phyloP scores from a whole-genome alignment of 2,329 filamentous ascomycete species.

The Scytalidium sp. region DNA sequence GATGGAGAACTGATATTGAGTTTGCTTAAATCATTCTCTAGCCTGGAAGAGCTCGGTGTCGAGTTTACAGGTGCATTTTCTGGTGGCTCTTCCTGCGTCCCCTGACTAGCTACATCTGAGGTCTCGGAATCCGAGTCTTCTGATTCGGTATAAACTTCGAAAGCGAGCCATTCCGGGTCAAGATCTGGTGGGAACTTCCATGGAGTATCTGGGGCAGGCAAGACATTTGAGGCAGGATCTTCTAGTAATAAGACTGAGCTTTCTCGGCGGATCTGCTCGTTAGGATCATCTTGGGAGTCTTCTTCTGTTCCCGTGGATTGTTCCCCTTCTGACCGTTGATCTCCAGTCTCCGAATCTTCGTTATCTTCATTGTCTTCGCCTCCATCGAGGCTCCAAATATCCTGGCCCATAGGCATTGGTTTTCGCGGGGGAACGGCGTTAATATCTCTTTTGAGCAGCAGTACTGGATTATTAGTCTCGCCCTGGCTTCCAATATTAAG shows the following conservation, averaged over 20 bases:
- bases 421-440: slow-evolving; percentile 63
- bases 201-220: slow-evolving; percentile 4
- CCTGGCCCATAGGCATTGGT: slow-evolving; percentile 53
- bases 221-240: slow-evolving; percentile 4
- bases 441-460: slow-evolving; percentile 65
- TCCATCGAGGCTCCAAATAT: slow-evolving; percentile 18
- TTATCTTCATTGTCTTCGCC: slow-evolving; percentile 18
- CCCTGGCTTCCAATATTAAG: slow-evolving; percentile 66
- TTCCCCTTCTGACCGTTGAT: slow-evolving; percentile 9
- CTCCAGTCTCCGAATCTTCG: slow-evolving; percentile 11
- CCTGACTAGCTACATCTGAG: slow-evolving; percentile 30
- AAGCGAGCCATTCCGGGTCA: slow-evolving; percentile 72
- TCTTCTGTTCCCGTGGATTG: slow-evolving; percentile 13
- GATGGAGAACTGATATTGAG: slow-evolving; percentile 21
- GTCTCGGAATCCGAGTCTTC: slow-evolving; percentile 47
- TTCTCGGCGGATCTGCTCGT: slow-evolving; percentile 26
- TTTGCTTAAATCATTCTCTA: slow-evolving; percentile 15
- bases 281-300: slow-evolving; percentile 30
- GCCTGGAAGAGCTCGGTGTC: slow-evolving; percentile 3
- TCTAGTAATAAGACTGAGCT: slow-evolving; percentile 19
- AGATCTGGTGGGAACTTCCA: slow-evolving; percentile 61
- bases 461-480: slow-evolving; percentile 64
- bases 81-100: slow-evolving; percentile 19
- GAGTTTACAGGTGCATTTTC: slow-evolving; percentile 15
- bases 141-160: slow-evolving; percentile 67